Evolutionary conservation across 2,329 filamentous ascomycete species (phyloP), one percentile per base, ranked within the genome.

Genomic region (Nothomitra cinnamomea): DNA sequence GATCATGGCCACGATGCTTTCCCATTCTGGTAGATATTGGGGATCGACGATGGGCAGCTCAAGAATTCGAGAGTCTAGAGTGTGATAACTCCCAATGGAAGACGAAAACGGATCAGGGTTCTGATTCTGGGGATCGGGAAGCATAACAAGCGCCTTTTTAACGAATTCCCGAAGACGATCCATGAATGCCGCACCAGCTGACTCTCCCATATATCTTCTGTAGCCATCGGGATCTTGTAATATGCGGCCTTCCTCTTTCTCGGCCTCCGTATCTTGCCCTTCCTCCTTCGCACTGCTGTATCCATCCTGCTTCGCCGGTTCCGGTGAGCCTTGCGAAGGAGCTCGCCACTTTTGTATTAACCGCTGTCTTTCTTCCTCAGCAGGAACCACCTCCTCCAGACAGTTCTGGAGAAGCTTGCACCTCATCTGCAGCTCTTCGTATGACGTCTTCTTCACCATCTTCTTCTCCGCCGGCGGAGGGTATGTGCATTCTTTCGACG

Each of bases 81-180:
- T 74, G 56, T 74, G 69, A 57, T 73, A 74, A 22, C 64, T 62
- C 10, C 73, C 73, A 2, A 70, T 59, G 7, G 67, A 69, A 2
- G 65, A 64, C 2, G 73, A 60, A 51, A 72, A 74, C 25, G 40
- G 32, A 36, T 52, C 25, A 12, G n/a, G 25, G 25, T 52, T 38
- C 25, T 28, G 32, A 52, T 52, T 52, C 22, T 24, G 40, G 15
- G 25, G 32, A 32, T 52, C 49, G 6, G 49, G 40, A 13, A 52
- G 25, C 32, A 52, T 17, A n/a, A 36, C 25, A 6, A 52, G 15
- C 6, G 40, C 25, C 13, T 28, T 52, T 15, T 28, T n/a, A 6
- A 52, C 49, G 21, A 52, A 52, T 52, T 52, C 49, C 25, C 49
- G 49, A 22, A 52, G 49, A 17, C 49, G 49, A 15, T 52, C 49